phyloP scores from a whole-genome alignment of 805 yeast genomes.

The Candida palmyrensis region DNA sequence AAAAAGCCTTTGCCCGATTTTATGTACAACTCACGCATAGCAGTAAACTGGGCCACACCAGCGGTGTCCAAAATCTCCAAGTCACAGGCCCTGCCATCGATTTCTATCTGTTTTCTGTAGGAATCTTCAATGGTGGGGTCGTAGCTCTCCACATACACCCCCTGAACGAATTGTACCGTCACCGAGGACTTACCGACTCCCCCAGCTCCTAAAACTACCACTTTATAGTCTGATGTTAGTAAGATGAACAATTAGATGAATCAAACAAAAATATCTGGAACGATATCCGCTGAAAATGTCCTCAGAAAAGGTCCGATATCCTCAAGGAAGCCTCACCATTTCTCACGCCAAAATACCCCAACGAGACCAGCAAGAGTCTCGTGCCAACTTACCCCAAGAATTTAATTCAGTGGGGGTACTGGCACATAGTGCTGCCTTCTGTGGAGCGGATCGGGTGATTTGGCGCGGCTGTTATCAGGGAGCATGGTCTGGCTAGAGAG shows the following conservation, averaged over 20 bases:
- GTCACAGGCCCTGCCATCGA: constrained; percentile 83
- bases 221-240: constrained; percentile 59
- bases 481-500: too few relatives aligned
- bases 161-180: constrained; percentile 89
- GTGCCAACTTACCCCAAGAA: too few relatives aligned
- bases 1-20: constrained; percentile 78
- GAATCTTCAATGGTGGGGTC: constrained; percentile 98
- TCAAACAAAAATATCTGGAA: too few relatives aligned
- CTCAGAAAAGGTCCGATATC: background rate
- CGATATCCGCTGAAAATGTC: too few relatives aligned
- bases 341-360: background rate
- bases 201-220: constrained; percentile 93
- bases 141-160: constrained; percentile 82
- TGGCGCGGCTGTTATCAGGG: too few relatives aligned
- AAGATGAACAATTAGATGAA: background rate
- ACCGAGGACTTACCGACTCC: constrained; percentile 96
- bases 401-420: too few relatives aligned
- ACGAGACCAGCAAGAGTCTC: too few relatives aligned
- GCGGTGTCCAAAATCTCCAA: constrained; percentile 67
- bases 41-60: constrained; percentile 83
- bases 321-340: background rate
- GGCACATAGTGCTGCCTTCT: too few relatives aligned
- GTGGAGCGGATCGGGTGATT: too few relatives aligned
- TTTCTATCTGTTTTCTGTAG: constrained; percentile 80
- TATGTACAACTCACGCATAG: constrained; percentile 86